A percentile compares a stretch with the other conserved stretches of the same genome.
phyloP scores from a whole-genome alignment of 495 filamentous ascomycete genomes.

The Durotheca rogersii region DNA sequence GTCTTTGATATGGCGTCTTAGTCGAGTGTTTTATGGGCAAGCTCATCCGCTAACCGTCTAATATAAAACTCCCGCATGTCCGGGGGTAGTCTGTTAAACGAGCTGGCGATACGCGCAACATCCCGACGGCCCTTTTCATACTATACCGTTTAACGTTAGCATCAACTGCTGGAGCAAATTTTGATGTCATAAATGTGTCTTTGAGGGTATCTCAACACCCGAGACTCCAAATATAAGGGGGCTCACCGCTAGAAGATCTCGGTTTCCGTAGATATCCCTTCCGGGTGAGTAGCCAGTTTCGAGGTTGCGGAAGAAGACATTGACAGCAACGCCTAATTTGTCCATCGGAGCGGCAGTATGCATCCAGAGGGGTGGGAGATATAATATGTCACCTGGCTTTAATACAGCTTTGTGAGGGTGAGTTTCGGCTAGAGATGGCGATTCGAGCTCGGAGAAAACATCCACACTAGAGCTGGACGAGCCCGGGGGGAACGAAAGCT shows the following conservation, averaged over 20 bases:
- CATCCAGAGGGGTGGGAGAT: slow-evolving; percentile 78
- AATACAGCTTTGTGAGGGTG: slow-evolving; percentile 68
- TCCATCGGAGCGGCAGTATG: slow-evolving; percentile 72
- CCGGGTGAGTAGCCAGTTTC: slow-evolving; percentile 69
- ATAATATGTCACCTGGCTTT: slow-evolving; percentile 71
- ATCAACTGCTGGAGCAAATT: background rate
- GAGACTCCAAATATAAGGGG: background rate
- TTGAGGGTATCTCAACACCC: background rate
- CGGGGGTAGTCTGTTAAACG: slow-evolving; percentile 65
- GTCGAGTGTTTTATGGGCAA: slow-evolving; percentile 41
- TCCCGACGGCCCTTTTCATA: slow-evolving; percentile 80
- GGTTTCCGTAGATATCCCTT: slow-evolving; percentile 83
- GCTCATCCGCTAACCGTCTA: slow-evolving; percentile 69
- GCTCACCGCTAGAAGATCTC: slow-evolving; percentile 66
- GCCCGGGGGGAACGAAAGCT: slow-evolving; percentile 70
- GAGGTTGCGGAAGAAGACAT: slow-evolving; percentile 80
- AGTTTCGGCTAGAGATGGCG: slow-evolving; percentile 51
- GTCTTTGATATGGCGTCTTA: background rate
- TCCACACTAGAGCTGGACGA: slow-evolving; percentile 75
- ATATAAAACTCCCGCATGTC: slow-evolving; percentile 75
- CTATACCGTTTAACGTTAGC: slow-evolving; percentile 5
- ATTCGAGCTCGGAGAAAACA: slow-evolving; percentile 55
- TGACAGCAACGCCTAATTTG: slow-evolving; percentile 70
- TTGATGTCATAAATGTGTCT: background rate
- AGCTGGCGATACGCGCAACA: slow-evolving; percentile 63